These are phyloP conservation scores for Colletotrichum sp. DNA, from an alignment of 2,329 filamentous ascomycete genomes.

Conservation along the genomic window DNA sequence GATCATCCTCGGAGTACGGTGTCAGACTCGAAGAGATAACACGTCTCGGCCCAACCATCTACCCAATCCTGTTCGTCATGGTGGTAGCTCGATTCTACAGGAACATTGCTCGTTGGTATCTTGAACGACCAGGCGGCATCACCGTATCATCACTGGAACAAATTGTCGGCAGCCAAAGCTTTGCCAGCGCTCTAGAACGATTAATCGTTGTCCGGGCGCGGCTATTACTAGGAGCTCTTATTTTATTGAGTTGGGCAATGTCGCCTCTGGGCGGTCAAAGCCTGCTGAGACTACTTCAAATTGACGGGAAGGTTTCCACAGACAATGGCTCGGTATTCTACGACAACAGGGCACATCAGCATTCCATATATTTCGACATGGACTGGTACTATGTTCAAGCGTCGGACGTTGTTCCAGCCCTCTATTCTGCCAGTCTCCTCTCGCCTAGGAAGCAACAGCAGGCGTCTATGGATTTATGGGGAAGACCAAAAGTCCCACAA, in stretches of 20 bases:
- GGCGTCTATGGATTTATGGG: too few relatives aligned
- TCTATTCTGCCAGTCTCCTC: fast-evolving
- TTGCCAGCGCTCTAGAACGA: not conserved
- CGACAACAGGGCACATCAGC: not conserved
- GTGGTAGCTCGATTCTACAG: not conserved
- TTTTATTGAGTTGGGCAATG: not conserved
- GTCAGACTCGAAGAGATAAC: not conserved
- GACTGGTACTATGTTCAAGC: too few relatives aligned
- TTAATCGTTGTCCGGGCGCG: not conserved
- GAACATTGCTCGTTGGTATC: not conserved
- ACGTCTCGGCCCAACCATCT: constrained; percentile 2
- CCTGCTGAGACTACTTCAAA: not conserved
- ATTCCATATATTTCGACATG: too few relatives aligned
- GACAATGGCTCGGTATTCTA: not conserved
- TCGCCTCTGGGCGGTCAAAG: not conserved
- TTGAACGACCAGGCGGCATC: not conserved
- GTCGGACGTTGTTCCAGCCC: fast-evolving
- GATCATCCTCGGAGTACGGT: not conserved
- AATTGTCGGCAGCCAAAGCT: constrained; percentile 3
- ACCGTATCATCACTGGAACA: not conserved
- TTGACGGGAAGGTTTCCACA: not conserved
- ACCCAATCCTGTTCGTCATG: constrained; percentile 2
- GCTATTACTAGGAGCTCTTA: not conserved
- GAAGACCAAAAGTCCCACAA: too few relatives aligned
- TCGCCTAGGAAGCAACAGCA: too few relatives aligned